Evolutionary conservation across 352 stramenopile genomes (phyloP), one percentile per base, ranked within the genome.

Genomic region (Aphanomyces stellatus): DNA sequence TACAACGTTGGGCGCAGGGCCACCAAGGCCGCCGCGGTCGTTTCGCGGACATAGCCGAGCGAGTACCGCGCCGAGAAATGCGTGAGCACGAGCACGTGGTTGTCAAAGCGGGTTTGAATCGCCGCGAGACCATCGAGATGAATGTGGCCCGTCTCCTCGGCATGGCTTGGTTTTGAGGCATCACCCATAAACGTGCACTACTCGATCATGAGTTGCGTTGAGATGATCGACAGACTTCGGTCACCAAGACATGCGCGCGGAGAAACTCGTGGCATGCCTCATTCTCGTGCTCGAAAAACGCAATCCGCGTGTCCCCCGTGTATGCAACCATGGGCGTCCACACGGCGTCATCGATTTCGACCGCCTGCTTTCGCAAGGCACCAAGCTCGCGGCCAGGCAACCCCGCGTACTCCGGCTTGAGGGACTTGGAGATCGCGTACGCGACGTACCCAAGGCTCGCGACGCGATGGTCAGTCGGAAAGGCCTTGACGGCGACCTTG

Each of bases 31-130:
- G 42, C 60, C 40, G 65, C 49, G 31, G 88, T 40, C 2, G 75
- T 70, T 34, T 78, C 60, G 4, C 42, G 35, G 17, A 91, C 62
- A 11, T 85, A 42, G 1, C 72, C 55, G 1, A 65, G 24, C 8
- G 49, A 74, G 69, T 92, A 91, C 13, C 80, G 75, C 33, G 83
- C 79, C 6, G 85, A 94, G 43, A 85, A 88, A 69, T 94, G 85
- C 40, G 89, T 79, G 11, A 94, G 63, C 25, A 94, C 72, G 24
- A 94, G 71, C 30, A 72, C 66, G 28, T 74, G 74, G n/a, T 77
- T 64, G 30, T 69, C 62, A 46, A 93, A 87, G n/a, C 73, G 71
- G 19, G 71, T 35, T 48, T 73, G 70, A 22, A 80, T 70, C 42
- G 68, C 61, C 0, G 77, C 72, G 31, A 93, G 53, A 80, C 92